Conservation (phyloP, 352 stramenopile genomes). For the Saprolegnia parasitica region DNA sequence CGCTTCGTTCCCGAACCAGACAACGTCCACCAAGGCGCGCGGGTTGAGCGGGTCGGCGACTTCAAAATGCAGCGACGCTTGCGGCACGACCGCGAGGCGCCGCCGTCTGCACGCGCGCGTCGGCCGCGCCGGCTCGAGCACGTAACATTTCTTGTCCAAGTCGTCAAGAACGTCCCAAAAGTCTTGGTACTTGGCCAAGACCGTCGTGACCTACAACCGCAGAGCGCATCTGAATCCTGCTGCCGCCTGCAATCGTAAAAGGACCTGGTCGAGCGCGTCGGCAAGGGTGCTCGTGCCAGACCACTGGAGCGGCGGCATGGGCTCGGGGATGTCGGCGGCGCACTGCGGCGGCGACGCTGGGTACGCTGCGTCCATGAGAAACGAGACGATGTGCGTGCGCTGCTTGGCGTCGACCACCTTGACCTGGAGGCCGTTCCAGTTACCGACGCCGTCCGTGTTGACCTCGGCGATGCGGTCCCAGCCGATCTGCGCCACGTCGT, state of each 20-base stretch:
- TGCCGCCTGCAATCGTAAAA: neutral
- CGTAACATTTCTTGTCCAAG: constrained; percentile 64
- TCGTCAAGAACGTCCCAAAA: constrained; percentile 80
- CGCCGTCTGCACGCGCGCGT: constrained; percentile 57
- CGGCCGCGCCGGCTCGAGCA: constrained; percentile 67
- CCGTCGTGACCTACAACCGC: constrained; percentile 50
- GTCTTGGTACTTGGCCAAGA: constrained; percentile 55
- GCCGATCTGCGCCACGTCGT: constrained; percentile 14
- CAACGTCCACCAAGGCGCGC: constrained; percentile 48
- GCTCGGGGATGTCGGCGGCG: constrained; percentile 20
- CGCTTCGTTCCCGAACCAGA: constrained; percentile 71
- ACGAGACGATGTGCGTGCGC: constrained; percentile 23
- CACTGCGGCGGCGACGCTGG: constrained; percentile 16
- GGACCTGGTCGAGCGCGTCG: constrained; percentile 24
- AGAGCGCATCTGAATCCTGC: constrained; percentile 28
- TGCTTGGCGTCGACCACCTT: constrained; percentile 4
- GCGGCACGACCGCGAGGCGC: constrained; percentile 56
- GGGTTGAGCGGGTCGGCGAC: constrained; percentile 41
- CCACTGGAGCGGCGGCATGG: constrained; percentile 19
- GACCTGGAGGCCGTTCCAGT: constrained; percentile 27
- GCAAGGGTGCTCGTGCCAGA: neutral
- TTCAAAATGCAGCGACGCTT: constrained; percentile 72
- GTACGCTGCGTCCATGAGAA: constrained; percentile 24
- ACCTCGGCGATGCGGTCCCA: constrained; percentile 26
- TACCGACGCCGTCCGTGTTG: constrained; percentile 17